Base-by-base conservation (phyloP, 345 rosid species). In the Acer negundo region DNA sequence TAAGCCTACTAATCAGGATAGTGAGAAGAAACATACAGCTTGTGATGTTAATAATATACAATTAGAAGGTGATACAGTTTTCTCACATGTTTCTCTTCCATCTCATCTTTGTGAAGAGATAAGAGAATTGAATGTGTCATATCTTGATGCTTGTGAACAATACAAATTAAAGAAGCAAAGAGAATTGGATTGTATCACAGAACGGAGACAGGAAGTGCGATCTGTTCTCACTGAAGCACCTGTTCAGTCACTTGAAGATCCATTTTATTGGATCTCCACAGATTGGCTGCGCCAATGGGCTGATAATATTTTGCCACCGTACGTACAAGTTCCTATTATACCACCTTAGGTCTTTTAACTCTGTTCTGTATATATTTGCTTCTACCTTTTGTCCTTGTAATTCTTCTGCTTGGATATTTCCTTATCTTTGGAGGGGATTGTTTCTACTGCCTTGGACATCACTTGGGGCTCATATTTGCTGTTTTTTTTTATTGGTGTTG, bases 201-300 rank as follows among this genome's bases (percentile, higher is more conserved):
- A 87, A 73, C 86, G 98, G 82, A 91, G 90, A 77, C 89, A 86
- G 80, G 98, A 96, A 83, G 96, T 93, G 82, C 90, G 97, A 66
- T 86, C 92, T 62, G 77, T 92, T 84, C 97, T 96, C 75, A 85
- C 89, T 68, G 97, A 91, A 83, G 97, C 97, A 69, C 89, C 97
- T 59, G 97, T 91, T 77, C 89, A 69, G 72, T 87, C 94, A 65
- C 79, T 77, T 83, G 95, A 84, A 79, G 90, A 87, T 82, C 88
- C 88, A 24, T 96, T 81, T 58, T 91, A 66, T 82, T 96, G 99
- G 99, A 84, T 92, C 81, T 89, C 94, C 77, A 80, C 86, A 19
- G 97, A 91, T 74, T 96, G 99, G 99, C 93, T 96, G 84, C 97
- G 95, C 80, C 89, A 86, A 72, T 96, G 99, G 99, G 93, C 97